Evolutionary conservation across 176 grass and related monocot genomes (phyloP).

Genomic region (Eragrostis curvula): DNA sequence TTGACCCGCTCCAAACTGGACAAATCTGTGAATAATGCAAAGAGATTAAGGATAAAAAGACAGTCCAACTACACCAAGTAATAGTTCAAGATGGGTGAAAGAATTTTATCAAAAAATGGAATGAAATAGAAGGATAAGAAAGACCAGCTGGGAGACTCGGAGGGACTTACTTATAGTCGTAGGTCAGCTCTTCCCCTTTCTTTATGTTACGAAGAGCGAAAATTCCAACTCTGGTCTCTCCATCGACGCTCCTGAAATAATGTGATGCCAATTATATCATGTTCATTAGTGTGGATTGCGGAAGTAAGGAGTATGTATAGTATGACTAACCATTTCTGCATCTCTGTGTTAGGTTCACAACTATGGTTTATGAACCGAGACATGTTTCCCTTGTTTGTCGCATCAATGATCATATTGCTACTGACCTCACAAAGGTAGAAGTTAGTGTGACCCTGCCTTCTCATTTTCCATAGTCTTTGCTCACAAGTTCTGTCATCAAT

Average conservation of each 20-base stretch:
- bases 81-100: constrained; percentile 19
- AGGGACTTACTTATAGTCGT: constrained; percentile 91
- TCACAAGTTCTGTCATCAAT: constrained; percentile 94
- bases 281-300: constrained; percentile 6
- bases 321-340: constrained; percentile 92
- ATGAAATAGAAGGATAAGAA: neutral
- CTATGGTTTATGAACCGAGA: constrained; percentile 98
- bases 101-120: neutral
- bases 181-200: constrained; percentile 85
- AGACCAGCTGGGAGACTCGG: neutral
- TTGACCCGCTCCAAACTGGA: constrained; percentile 92
- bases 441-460: constrained; percentile 72
- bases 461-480: constrained; percentile 95
- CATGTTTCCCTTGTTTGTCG: constrained; percentile 88
- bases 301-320: constrained; percentile 40
- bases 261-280: constrained; percentile 1
- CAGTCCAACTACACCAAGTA: constrained; percentile 27
- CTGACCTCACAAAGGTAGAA: constrained; percentile 94
- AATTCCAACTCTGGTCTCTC: constrained; percentile 95
- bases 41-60: constrained; percentile 41
- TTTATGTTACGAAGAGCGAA: constrained; percentile 85
- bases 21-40: constrained; percentile 69
- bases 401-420: constrained; percentile 96
- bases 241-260: constrained; percentile 78
- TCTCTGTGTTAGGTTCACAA: constrained; percentile 93